Evolutionary conservation across 768 basidiomycete species (phyloP).

Genomic region (Lyophyllum shimeji): DNA sequence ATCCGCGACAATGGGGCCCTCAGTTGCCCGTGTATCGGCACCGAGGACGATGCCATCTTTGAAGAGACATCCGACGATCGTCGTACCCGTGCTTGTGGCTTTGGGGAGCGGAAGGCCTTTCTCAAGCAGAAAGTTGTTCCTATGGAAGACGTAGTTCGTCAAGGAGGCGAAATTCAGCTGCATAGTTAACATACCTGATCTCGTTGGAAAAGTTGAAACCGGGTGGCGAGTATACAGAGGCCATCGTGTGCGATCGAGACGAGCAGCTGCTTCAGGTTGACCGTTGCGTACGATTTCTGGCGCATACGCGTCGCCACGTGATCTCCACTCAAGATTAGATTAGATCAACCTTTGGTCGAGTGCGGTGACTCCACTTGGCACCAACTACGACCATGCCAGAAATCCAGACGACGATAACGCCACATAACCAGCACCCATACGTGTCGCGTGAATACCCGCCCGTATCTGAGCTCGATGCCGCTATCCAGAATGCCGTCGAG

Average conservation of each 20-base stretch:
- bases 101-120: conserved; percentile 77
- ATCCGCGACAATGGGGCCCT: conserved; percentile 92
- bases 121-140: conserved; percentile 70
- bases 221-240: conserved; percentile 47
- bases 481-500: conserved; percentile 52
- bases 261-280: not conserved
- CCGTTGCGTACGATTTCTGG: not conserved
- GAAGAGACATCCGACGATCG: conserved; percentile 95
- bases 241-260: conserved; percentile 32
- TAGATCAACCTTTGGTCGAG: conserved; percentile 15
- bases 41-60: conserved; percentile 92
- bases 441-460: conserved; percentile 68
- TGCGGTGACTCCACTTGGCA: no score
- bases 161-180: not conserved
- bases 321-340: conserved; percentile 16
- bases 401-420: conserved; percentile 80
- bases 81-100: conserved; percentile 93
- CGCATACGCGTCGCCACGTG: conserved; percentile 33
- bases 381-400: conserved; percentile 28
- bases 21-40: conserved; percentile 95
- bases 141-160: conserved; percentile 22
- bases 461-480: conserved; percentile 55
- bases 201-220: conserved; percentile 84
- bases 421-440: conserved; percentile 73
- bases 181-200: conserved; percentile 44